These are phyloP conservation scores for Pinus albicaulis DNA, from an alignment of 75 land plant species.

Conservation along the genomic window DNA sequence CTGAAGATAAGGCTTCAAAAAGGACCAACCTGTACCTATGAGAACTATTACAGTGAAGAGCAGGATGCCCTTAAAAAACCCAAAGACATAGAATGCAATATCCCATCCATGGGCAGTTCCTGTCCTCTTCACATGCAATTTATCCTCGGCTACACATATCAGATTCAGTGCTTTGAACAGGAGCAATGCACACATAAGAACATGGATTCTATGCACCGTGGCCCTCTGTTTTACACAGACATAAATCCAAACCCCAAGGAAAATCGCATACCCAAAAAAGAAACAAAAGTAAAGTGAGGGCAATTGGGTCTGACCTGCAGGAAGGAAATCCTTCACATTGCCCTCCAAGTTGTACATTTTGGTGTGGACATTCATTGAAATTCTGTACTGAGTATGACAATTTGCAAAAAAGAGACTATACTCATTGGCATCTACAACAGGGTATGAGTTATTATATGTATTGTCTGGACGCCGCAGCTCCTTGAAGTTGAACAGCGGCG, in stretches of 20 bases:
- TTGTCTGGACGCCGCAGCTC: constrained; percentile 3
- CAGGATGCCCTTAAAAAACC: constrained; percentile 56
- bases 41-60: constrained; percentile 68
- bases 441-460: constrained; percentile 20
- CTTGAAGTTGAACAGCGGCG: constrained; percentile 29
- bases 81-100: constrained; percentile 68
- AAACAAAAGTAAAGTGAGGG: constrained; percentile 64
- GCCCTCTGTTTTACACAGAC: constrained; percentile 28
- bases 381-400: constrained; percentile 46
- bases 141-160: constrained; percentile 70
- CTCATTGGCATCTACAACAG: constrained; percentile 47
- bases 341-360: constrained; percentile 73
- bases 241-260: constrained; percentile 54
- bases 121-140: constrained; percentile 43
- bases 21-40: constrained; percentile 81
- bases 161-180: constrained; percentile 61
- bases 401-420: constrained; percentile 80
- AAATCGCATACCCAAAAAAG: constrained; percentile 41
- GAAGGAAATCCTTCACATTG: constrained; percentile 53
- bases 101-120: constrained; percentile 90
- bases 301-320: constrained; percentile 81
- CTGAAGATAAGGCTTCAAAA: constrained; percentile 68
- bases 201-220: constrained; percentile 59
- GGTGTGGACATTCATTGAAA: constrained; percentile 72
- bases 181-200: constrained; percentile 59